Evolutionary conservation across 768 basidiomycete genomes (phyloP), one percentile per base, ranked within the genome.

Genomic region (Mycena albidolilacea): DNA sequence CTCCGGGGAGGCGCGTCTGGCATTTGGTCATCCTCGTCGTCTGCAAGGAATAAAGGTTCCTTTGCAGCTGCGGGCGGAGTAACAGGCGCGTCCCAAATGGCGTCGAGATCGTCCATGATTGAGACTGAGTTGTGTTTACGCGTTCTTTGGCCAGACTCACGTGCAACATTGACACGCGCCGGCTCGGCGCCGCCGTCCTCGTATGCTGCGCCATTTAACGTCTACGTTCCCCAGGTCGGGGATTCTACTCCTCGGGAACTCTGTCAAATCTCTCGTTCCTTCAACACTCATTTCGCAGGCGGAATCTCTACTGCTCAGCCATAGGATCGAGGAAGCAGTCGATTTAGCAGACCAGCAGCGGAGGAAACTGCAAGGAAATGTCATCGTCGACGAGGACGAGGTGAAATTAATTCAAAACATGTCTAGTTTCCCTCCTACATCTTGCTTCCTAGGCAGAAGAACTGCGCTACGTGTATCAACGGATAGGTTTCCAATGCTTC

Each of bases 401-500:
- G 90, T 90, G 74, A 41, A 48, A 52, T 35, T 52, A 46, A 78
- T 73, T 39, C 77, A 75, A 64, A 75, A 72, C 46, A n/a, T 21
- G 43, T 12, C n/a, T 23, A 12, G 67, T 46, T 70, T 41, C 0
- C 59, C 35, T 17, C 61, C 17, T 21, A 46, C 38, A 69, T 54
- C 41, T 67, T 23, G 54, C 3, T 64, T 43, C 46, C 71, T 44
- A 86, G 92, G 87, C 85, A 81, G 92, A 93, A 43, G 93, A 94
- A 76, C 83, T 96, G 60, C 88, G 88, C 71, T 95, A 95, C 75
- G 86, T 95, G 44, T 94, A 95, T 79, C 93, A 95, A 76, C 90
- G 91, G 43, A 89, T 97, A 65, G 96, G 94, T 17, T 94, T 94
- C 78, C 89, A 92, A 80, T 92, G 92, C 76, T 87, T 97, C 78